Evolutionary conservation across 1,139 yeast species (phyloP).

Genomic region (Diutina siamensis): DNA sequence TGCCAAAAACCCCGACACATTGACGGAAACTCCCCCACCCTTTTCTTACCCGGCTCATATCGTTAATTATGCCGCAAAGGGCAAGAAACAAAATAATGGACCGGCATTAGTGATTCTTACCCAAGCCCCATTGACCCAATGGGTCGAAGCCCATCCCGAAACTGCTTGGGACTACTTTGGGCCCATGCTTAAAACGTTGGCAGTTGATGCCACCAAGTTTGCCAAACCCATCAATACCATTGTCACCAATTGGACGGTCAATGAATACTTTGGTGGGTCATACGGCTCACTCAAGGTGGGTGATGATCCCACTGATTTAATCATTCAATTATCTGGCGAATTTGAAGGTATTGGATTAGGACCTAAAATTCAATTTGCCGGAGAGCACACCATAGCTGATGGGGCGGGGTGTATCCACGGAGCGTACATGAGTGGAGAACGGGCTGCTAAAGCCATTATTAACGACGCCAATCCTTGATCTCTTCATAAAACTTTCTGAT

Average conservation of each 20-base stretch:
- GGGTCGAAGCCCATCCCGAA: constrained; percentile 23
- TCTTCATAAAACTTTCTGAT: too few species aligned
- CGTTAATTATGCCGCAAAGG: constrained; percentile 20
- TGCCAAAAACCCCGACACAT: constrained; percentile 7
- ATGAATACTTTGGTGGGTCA: constrained; percentile 62
- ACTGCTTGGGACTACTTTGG: constrained; percentile 30
- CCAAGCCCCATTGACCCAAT: constrained; percentile 60
- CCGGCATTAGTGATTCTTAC: constrained; percentile 51
- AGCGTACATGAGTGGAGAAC: constrained; percentile 57
- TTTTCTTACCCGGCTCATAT: constrained; percentile 21
- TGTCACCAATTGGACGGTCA: constrained; percentile 58
- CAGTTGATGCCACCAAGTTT: constrained; percentile 5
- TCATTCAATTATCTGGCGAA: constrained; percentile 40
- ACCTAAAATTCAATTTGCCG: constrained; percentile 58
- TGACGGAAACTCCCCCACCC: constrained; percentile 13
- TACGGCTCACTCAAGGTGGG: constrained; percentile 59
- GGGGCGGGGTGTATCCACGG: constrained; percentile 86
- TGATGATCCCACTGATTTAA: constrained; percentile 54
- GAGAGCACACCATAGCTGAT: constrained; percentile 67
- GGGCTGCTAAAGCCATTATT: constrained; percentile 14
- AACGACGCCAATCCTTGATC: neutral
- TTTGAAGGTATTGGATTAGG: constrained; percentile 26
- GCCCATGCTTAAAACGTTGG: constrained; percentile 23
- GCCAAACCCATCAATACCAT: constrained; percentile 38
- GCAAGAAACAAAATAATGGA: constrained; percentile 2